Base-by-base conservation (phyloP, 1,284 basidiomycete genomes). In the Fistulinella cinereoalba region DNA sequence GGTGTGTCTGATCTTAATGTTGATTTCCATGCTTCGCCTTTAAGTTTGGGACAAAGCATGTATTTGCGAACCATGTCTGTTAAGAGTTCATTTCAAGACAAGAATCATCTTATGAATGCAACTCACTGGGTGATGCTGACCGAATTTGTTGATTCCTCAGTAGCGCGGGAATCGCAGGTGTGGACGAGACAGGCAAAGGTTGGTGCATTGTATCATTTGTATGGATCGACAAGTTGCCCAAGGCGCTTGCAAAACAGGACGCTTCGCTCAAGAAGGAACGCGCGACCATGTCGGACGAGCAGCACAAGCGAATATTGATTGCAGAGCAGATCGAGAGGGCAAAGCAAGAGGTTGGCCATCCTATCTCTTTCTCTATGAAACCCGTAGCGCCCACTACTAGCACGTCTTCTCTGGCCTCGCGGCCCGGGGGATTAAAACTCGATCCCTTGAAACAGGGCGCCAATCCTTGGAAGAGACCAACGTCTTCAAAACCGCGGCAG, bases 71-170 rank as follows among this genome's bases (percentile, higher is more conserved):
- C 65, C 85, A 84, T 42, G 96, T 99, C 15, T 99, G 99, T 64
- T 95, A 99, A 70, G 97, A 99, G 68, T 95, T 92, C 71, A 99
- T n/a, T 99, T 57, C 81, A 91, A 50, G 96, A 98, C 71, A 95
- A 96, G 69, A 69, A 79, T 43, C 97, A 99, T 68, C 75, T 95
- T 21, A 99, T 99, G 97, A 99, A 99, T 70, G 76, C 95, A 6
- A 99, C 97, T 10, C 83, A 92, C 51, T 99, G 97, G 95, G 91
- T 97, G 21, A 97, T 96, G 10, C 77, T 99, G 50, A 90, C 90
- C 11, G 96, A 97, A 61, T 99, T 99, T 59, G 77, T 84, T 60
- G 94, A 96, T 68, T 83, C 60, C 77, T 99, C 24, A 95, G 97
- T 3, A 79, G 93, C 37, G 76, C 80, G 7, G 96, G 97, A 29